Conservation (phyloP, 164 flowering plant species). For the Kalanchoe fedtschenkoi region DNA sequence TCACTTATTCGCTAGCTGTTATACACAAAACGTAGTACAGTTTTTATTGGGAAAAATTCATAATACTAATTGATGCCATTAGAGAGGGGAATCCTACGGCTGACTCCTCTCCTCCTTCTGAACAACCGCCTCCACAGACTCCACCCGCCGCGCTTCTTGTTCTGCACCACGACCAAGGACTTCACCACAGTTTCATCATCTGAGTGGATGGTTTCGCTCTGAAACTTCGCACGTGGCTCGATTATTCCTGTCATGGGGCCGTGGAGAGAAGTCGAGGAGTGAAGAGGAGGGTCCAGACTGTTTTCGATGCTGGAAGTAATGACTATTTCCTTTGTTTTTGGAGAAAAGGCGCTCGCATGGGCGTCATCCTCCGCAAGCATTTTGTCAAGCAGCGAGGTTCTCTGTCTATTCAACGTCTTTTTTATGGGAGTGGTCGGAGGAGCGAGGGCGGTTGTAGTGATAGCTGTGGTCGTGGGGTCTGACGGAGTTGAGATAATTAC, state of each 20-base stretch:
- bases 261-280: constrained; percentile 5
- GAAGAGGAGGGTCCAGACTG: not conserved
- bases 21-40: not conserved
- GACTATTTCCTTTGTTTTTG: constrained; percentile 9
- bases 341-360: not conserved
- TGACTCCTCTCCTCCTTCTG: not conserved
- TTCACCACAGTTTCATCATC: constrained; percentile 10
- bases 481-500: constrained; percentile 16
- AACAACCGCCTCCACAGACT: constrained; percentile 23
- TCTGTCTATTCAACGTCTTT: constrained; percentile 12
- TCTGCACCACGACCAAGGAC: constrained; percentile 17
- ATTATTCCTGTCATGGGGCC: not conserved
- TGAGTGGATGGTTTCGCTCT: constrained; percentile 6
- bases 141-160: constrained; percentile 18
- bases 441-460: not conserved
- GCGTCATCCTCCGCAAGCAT: constrained; percentile 32
- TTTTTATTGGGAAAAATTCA: not conserved
- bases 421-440: constrained; percentile 8
- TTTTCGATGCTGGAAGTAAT: not conserved
- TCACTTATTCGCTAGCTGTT: not conserved
- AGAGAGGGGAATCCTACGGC: not conserved
- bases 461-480: constrained; percentile 5
- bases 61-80: not conserved
- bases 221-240: constrained; percentile 11
- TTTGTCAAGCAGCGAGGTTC: constrained; percentile 26